Base-by-base conservation (phyloP, 352 stramenopile genomes). In the Phytophthora ramorum region DNA sequence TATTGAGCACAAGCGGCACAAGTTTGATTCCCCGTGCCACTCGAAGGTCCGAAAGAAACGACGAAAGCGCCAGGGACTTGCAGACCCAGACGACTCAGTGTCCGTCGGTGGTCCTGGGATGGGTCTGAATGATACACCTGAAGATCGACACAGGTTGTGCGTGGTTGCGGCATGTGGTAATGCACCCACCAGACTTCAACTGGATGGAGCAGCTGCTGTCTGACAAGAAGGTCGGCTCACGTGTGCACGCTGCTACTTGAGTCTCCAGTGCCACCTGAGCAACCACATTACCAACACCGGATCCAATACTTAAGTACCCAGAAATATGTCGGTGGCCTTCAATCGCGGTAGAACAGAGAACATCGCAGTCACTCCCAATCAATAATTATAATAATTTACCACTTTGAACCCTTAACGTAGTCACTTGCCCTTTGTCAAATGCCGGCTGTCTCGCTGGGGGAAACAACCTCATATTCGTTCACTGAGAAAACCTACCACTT, bases 11-110 rank as follows among this genome's bases (percentile, higher is more conserved):
- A 88, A 88, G 48, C 82, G 87, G 1, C 87, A 96, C 73, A 94
- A 96, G 54, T 95, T 87, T 78, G 86, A 95, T 48, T 93, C 93
- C 40, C 82, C 85, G 7, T 93, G 85, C 49, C 87, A 95, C 72
- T 91, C 83, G 17, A 95, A 95, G 58, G 85, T 95, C 13, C 87
- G 87, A 30, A 95, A 95, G 76, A 95, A 93, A 77, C 85, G 85
- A 3, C 84, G 87, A 73, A 92, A 84, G 57, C 87, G 87, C 19
- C 87, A 95, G 58, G 86, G 85, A 12, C 83, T 95, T 17, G 83
- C 86, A 37, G 83, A 93, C 20, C 73, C 83, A 0, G 87, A 95
- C 28, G 87, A 95, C 40, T 93, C 85, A 10, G 85, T 93, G 9
- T 93, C 85, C 1, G 81, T 93, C 24, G 79, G 68, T 37, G 87